Percentiles rank a stretch among this genome's conserved stretches.
These are phyloP conservation scores for Fusarium veterinarium DNA, from an alignment of 2,329 filamentous ascomycete genomes.

Conservation along the genomic window DNA sequence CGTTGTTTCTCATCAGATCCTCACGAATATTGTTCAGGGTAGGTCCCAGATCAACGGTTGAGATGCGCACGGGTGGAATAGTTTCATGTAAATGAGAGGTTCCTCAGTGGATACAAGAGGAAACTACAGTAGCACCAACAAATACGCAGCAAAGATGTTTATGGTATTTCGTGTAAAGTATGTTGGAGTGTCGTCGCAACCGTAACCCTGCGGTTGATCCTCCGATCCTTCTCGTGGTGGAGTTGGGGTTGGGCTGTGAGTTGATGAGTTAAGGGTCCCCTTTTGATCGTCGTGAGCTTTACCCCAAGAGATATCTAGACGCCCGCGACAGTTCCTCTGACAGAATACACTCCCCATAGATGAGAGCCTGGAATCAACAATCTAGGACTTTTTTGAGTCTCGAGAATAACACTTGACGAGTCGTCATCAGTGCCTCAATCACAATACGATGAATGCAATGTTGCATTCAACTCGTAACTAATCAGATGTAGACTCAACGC, in stretches of 20 bases:
- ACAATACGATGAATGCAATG: slow-evolving; percentile 25
- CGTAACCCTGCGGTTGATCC: slow-evolving; percentile 32
- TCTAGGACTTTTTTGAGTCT: not conserved
- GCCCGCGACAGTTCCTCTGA: not conserved
- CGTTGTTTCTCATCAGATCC: slow-evolving; percentile 6
- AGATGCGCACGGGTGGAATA: slow-evolving; percentile 2
- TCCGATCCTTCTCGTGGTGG: slow-evolving; percentile 22
- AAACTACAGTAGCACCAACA: not conserved
- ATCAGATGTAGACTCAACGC: not conserved
- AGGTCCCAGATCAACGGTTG: slow-evolving; percentile 5
- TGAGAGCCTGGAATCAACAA: not conserved
- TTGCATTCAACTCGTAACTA: slow-evolving; percentile 21
- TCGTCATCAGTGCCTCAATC: slow-evolving; percentile 12
- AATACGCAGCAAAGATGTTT: not conserved
- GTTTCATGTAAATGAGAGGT: slow-evolving; percentile 11
- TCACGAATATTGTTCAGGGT: slow-evolving; percentile 4
- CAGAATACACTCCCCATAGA: not conserved
- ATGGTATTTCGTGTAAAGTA: slow-evolving; percentile 13
- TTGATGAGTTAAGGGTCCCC: slow-evolving; percentile 9
- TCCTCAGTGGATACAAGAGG: not conserved
- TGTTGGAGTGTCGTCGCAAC: not conserved
- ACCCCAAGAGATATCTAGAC: slow-evolving; percentile 1
- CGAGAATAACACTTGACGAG: not conserved
- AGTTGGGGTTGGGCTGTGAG: not conserved
- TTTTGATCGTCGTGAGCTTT: slow-evolving; percentile 10